Conservation (phyloP, 257 asterid genomes). For the Lantana camara region DNA sequence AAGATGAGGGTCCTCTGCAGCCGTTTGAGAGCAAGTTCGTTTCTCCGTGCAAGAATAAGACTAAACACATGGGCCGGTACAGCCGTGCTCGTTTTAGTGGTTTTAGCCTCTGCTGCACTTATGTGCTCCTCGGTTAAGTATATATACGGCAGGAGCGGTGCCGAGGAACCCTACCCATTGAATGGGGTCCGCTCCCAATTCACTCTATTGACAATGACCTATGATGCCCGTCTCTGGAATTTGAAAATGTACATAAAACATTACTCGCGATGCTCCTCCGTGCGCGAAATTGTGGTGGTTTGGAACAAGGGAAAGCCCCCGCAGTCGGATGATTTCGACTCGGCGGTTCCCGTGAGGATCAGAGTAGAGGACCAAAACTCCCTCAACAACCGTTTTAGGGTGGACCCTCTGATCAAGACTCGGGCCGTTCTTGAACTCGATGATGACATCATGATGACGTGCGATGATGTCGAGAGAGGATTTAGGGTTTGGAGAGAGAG, state of each 20-base stretch:
- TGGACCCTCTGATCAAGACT: constrained; percentile 72
- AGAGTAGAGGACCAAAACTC: constrained; percentile 77
- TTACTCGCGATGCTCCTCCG: constrained; percentile 91
- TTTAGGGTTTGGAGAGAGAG: constrained; percentile 86
- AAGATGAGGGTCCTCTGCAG: constrained; percentile 66
- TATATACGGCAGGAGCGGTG: constrained; percentile 83
- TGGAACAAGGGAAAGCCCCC: constrained; percentile 97
- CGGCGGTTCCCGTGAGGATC: constrained; percentile 84
- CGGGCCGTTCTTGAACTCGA: constrained; percentile 93
- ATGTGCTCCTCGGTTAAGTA: constrained; percentile 63
- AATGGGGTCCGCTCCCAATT: constrained; percentile 81
- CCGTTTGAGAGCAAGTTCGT: constrained; percentile 62
- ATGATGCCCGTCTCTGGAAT: constrained; percentile 95
- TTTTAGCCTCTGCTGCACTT: constrained; percentile 37
- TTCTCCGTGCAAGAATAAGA: constrained; percentile 61
- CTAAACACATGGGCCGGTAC: constrained; percentile 55
- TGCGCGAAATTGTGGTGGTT: constrained; percentile 92
- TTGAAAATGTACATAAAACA: constrained; percentile 80
- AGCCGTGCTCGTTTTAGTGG: constrained; percentile 42
- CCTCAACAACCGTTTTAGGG: constrained; percentile 78
- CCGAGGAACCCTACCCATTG: constrained; percentile 74
- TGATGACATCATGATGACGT: constrained; percentile 93
- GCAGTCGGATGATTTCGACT: constrained; percentile 56
- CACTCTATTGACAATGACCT: constrained; percentile 88
- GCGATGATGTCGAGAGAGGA: constrained; percentile 93